Evolutionary conservation across 495 filamentous ascomycete genomes (phyloP).

Genomic region (Staphylotrichum tortipilum): DNA sequence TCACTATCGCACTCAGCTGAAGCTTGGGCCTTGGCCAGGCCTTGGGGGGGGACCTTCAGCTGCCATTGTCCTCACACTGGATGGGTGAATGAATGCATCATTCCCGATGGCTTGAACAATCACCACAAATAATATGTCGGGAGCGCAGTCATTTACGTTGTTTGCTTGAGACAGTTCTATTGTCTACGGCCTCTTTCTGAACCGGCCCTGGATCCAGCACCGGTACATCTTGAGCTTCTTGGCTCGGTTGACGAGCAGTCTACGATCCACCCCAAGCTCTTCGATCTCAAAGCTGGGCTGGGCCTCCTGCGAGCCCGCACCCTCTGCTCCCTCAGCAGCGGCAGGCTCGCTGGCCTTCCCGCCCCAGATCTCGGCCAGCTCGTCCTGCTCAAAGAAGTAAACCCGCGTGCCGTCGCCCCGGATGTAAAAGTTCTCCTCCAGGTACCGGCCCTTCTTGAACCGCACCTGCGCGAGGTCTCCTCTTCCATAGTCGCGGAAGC

Average conservation of each 20-base stretch:
- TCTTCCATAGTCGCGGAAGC: slow-evolving; percentile 92
- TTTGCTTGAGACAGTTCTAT: neutral
- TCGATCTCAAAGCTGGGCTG: slow-evolving; percentile 53
- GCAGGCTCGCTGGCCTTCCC: slow-evolving; percentile 21
- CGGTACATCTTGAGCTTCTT: slow-evolving; percentile 94
- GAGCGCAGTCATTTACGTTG: no score
- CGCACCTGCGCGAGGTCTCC: slow-evolving; percentile 94
- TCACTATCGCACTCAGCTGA: neutral
- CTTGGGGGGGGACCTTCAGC: neutral
- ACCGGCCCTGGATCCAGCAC: slow-evolving; percentile 91
- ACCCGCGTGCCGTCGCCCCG: slow-evolving; percentile 92
- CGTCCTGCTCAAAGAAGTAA: slow-evolving; percentile 88
- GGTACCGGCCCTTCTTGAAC: slow-evolving; percentile 85
- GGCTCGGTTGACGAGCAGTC: slow-evolving; percentile 85
- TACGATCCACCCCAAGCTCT: slow-evolving; percentile 71
- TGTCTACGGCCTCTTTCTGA: slow-evolving; percentile 61
- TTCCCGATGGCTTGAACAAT: no score
- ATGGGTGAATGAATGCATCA: no score
- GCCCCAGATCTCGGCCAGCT: slow-evolving; percentile 74
- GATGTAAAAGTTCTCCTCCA: slow-evolving; percentile 95
- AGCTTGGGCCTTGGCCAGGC: neutral
- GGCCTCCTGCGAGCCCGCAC: slow-evolving; percentile 18
- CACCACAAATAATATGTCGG: no score
- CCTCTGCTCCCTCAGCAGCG: slow-evolving; percentile 2
- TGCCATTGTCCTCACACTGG: no score